Conservation (phyloP, 306 rosid species). For the Vigna unguiculata region DNA sequence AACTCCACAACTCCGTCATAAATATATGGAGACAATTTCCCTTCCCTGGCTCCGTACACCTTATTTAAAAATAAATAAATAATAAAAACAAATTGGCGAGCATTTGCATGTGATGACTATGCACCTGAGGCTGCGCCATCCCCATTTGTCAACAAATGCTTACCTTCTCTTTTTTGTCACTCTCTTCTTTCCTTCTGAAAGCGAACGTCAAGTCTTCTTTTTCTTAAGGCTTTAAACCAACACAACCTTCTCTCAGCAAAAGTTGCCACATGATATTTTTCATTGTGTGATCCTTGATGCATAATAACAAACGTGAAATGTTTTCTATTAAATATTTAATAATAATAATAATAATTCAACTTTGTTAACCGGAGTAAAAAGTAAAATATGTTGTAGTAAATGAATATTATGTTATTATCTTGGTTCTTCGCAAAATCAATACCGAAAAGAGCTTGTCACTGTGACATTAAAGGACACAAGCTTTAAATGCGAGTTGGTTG, state of each 20-base stretch:
- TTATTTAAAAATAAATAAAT: too few species aligned
- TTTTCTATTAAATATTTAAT: too few species aligned
- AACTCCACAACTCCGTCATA: neutral
- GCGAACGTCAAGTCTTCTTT: neutral
- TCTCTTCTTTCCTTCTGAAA: slow-evolving; percentile 25
- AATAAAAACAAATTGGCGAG: neutral
- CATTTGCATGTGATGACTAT: slow-evolving; percentile 21
- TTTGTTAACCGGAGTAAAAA: neutral
- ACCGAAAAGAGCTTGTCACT: neutral
- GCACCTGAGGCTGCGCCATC: slow-evolving; percentile 26
- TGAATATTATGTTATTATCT: neutral
- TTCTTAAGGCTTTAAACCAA: neutral
- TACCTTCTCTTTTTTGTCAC: neutral
- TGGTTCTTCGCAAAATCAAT: neutral
- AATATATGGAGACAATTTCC: neutral
- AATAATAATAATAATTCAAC: too few species aligned
- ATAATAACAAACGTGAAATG: too few species aligned
- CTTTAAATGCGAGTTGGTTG: slow-evolving; percentile 84
- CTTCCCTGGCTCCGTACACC: neutral
- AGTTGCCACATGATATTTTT: neutral
- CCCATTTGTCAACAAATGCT: slow-evolving; percentile 43
- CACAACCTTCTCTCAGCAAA: neutral
- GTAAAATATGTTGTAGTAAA: neutral
- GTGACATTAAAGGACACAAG: slow-evolving; percentile 34
- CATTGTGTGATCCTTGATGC: too few species aligned